Evolutionary conservation across 371 early-diverging fungal species (phyloP).

Genomic region (Lichtheimia hyalospora): DNA sequence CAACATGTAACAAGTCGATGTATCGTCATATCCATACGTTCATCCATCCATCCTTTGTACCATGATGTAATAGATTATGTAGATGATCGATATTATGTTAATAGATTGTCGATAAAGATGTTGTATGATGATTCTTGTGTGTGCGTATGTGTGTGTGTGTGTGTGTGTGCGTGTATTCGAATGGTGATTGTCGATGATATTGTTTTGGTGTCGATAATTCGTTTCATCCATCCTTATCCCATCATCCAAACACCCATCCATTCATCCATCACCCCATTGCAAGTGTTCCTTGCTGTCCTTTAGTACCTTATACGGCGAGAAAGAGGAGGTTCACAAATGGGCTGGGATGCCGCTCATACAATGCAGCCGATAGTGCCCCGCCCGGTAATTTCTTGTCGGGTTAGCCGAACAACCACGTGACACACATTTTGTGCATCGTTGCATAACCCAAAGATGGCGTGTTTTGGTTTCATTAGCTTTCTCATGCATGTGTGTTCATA

Average conservation of each 20-base stretch:
- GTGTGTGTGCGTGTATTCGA: too few species aligned
- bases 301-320: slow-evolving; percentile 1
- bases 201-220: too few species aligned
- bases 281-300: background rate
- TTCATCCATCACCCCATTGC: background rate
- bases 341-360: background rate
- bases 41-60: slow-evolving; percentile 6
- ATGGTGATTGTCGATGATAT: too few species aligned
- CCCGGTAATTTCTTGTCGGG: too few species aligned
- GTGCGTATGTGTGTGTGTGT: too few species aligned
- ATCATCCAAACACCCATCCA: background rate
- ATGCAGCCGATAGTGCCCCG: too few species aligned
- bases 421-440: too few species aligned
- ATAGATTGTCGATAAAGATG: background rate
- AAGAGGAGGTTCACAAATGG: background rate
- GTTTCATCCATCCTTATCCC: slow-evolving; percentile 1
- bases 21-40: background rate
- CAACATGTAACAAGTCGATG: background rate
- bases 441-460: too few species aligned
- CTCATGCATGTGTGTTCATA: too few species aligned
- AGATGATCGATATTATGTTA: background rate
- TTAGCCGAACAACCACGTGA: too few species aligned
- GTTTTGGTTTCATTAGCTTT: too few species aligned
- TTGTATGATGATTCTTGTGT: background rate
- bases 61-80: background rate